Evolutionary conservation across 495 filamentous ascomycete genomes (phyloP), one percentile per base, ranked within the genome.

Genomic region (Aspergillus egyptiacus): DNA sequence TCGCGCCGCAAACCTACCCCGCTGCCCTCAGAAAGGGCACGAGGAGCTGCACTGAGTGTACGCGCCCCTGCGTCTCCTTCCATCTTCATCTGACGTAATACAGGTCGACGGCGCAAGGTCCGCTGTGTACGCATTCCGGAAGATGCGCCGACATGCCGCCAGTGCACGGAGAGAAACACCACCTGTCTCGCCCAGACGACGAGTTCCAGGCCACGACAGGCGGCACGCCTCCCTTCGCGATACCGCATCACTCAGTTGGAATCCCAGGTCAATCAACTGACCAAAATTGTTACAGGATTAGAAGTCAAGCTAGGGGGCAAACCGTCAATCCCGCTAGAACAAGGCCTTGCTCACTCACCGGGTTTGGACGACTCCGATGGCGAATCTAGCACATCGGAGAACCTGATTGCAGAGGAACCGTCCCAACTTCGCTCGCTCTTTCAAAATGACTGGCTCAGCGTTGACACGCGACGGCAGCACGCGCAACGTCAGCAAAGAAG

Each of bases 11-110:
- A 17, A 33, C 13, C 35, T 30, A 23, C 20, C 13, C 45, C 10
- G 34, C 32, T 9, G 30, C 42, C 17, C 54, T n/a, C n/a, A n/a
- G 68, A 5, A 70, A 69, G 28, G 67, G 68, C 5, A 70, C 68
- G 3, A 71, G 60, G 38, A 71, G 68, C 48, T 71, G 68, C 53
- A 53, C 57, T 5, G 61, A 71, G 53, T 70, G 68, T 70, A 59
- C 34, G 61, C 56, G 28, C 8, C 14, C 17, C 3, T 13, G 15
- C 2, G 20, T 27, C 5, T 23, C 0, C 6, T 2, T 13, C 46
- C 17, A 25, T 23, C 22, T 15, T 22, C n/a, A 23, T 17, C 19
- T 39, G 24, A 48, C 36, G 2, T 2, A 6, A 17, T 18, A 5
- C 34, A 65, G 62, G 62, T 43, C 56, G 62, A 33, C 55, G 58